phyloP scores from a whole-genome alignment of 192 early-diverging fungal genomes.

The Cetraspora pellucida region DNA sequence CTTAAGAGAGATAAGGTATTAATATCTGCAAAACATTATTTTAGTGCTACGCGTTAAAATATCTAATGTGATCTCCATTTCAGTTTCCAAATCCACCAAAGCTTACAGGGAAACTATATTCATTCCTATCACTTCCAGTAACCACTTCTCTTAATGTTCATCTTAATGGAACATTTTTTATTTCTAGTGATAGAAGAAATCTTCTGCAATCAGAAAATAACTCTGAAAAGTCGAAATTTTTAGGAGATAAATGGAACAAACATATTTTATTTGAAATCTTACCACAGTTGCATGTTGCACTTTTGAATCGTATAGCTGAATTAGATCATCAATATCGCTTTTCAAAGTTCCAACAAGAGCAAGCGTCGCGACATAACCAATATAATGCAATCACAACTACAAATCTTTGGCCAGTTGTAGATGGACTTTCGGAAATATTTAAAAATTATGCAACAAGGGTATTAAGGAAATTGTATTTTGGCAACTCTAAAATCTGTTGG shows the following conservation, averaged over 20 bases:
- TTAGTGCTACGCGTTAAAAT: neutral
- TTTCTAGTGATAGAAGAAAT: slow-evolving; percentile 37
- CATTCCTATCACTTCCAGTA: slow-evolving; percentile 41
- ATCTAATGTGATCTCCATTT: neutral
- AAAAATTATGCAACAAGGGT: neutral
- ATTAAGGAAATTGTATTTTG: neutral
- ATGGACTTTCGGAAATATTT: neutral
- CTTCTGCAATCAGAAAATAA: slow-evolving; percentile 7
- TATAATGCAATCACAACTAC: neutral
- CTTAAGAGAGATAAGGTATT: neutral
- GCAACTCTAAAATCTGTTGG: neutral
- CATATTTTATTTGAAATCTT: slow-evolving; percentile 10
- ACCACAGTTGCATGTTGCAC: neutral
- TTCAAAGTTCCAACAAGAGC: neutral
- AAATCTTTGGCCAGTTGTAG: neutral
- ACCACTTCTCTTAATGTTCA: slow-evolving; percentile 37
- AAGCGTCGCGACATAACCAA: neutral
- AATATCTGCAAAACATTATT: neutral
- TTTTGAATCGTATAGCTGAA: neutral
- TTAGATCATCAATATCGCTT: neutral
- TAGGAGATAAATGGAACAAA: slow-evolving; percentile 8
- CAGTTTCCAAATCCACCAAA: neutral
- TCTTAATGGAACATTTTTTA: slow-evolving; percentile 43
- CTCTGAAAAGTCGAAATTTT: neutral
- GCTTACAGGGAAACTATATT: slow-evolving; percentile 35